phyloP scores from a whole-genome alignment of 345 rosid genomes.

The Excoecaria agallocha region DNA sequence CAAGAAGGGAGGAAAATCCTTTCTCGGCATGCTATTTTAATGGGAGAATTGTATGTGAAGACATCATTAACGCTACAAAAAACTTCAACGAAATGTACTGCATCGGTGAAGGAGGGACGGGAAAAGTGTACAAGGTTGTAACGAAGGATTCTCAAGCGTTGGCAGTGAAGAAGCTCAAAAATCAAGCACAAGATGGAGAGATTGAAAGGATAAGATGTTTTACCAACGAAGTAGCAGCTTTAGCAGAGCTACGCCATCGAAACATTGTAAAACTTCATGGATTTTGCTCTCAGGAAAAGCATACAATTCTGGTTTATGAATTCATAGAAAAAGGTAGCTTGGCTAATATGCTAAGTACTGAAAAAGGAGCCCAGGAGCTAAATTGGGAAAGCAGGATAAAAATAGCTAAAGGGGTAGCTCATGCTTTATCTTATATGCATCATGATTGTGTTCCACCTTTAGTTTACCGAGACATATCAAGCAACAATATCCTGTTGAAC shows the following conservation, averaged over 20 bases:
- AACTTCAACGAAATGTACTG: constrained; percentile 19
- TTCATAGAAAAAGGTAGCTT: constrained; percentile 35
- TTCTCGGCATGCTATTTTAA: constrained; percentile 4
- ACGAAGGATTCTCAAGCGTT: constrained; percentile 12
- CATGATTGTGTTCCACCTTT: constrained; percentile 20
- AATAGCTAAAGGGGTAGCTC: constrained; percentile 12
- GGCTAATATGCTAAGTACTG: constrained; percentile 16
- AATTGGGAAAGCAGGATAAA: constrained; percentile 34
- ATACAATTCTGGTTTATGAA: constrained; percentile 26
- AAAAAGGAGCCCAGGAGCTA: constrained; percentile 13
- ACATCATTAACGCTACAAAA: constrained; percentile 25
- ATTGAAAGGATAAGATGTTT: constrained; percentile 16
- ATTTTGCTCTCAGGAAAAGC: constrained; percentile 10
- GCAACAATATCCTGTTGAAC: constrained; percentile 1
- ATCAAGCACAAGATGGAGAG: background rate
- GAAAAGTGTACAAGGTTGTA: constrained; percentile 24
- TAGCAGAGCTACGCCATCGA: constrained; percentile 24
- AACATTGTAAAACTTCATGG: constrained; percentile 34
- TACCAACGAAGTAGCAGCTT: constrained; percentile 23
- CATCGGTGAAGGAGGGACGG: constrained; percentile 29
- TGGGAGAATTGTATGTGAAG: constrained; percentile 24
- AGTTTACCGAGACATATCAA: constrained; percentile 26
- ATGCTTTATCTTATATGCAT: constrained; percentile 29
- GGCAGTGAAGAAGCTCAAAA: constrained; percentile 31
- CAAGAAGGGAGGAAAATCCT: background rate